phyloP scores from a whole-genome alignment of 2,329 filamentous ascomycete genomes.

The Alternaria viburni region DNA sequence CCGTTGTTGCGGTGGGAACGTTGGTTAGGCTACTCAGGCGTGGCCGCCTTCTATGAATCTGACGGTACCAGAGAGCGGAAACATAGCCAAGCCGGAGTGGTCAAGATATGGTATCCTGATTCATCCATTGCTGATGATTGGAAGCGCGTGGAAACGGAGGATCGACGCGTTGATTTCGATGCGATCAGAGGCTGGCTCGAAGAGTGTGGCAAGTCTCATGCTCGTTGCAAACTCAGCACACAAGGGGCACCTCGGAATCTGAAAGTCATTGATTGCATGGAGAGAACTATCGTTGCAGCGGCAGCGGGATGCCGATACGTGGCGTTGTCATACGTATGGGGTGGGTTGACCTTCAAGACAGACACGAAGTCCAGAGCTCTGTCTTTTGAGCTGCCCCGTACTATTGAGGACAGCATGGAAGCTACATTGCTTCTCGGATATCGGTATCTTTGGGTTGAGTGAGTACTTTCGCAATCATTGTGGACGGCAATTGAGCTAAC shows the following conservation, averaged over 20 bases:
- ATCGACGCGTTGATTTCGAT: neutral
- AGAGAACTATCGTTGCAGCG: rapidly evolving
- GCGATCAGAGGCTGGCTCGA: neutral
- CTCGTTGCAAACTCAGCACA: rapidly evolving
- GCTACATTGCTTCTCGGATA: neutral
- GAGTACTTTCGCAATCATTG: rapidly evolving
- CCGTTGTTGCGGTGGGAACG: neutral
- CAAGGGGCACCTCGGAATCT: rapidly evolving
- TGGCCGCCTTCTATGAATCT: rapidly evolving
- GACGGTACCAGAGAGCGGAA: rapidly evolving
- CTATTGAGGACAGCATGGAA: neutral
- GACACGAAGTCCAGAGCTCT: rapidly evolving
- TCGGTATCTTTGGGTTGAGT: neutral
- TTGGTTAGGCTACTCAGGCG: neutral
- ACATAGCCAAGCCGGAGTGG: rapidly evolving
- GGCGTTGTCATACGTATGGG: neutral
- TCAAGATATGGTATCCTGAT: neutral
- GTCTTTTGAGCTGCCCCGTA: neutral
- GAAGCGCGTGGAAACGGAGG: neutral
- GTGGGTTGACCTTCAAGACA: rapidly evolving
- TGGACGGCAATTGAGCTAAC: neutral
- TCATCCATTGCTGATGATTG: neutral
- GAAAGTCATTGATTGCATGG: neutral
- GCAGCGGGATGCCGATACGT: neutral
- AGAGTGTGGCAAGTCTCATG: rapidly evolving